Conservation (phyloP, 768 basidiomycete species). For the Baorangia bicolor region DNA sequence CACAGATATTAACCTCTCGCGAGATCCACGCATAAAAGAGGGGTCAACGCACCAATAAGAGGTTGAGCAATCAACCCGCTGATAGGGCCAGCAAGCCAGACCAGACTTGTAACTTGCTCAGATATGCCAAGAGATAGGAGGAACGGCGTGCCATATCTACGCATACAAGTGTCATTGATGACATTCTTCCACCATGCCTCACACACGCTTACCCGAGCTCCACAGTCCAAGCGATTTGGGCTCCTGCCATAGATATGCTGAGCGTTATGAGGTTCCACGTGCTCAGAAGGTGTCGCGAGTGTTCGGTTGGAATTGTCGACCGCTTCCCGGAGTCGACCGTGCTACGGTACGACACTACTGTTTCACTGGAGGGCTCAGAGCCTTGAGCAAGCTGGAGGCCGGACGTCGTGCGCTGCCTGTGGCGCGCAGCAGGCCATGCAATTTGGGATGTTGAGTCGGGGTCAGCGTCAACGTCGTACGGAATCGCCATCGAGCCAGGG, state of each 20-base stretch:
- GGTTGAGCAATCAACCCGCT: conserved; percentile 95
- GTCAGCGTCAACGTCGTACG: conserved; percentile 50
- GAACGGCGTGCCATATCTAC: conserved; percentile 94
- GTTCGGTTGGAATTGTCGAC: conserved; percentile 18
- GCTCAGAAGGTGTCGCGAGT: conserved; percentile 26
- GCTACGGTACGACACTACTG: conserved; percentile 30
- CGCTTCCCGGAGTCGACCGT: conserved; percentile 33
- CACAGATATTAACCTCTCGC: conserved; percentile 3
- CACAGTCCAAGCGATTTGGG: conserved; percentile 94
- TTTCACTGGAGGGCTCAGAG: conserved; percentile 20
- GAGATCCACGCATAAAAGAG: neutral
- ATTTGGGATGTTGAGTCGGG: conserved; percentile 81
- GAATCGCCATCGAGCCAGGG: conserved; percentile 54
- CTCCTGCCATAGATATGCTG: conserved; percentile 91
- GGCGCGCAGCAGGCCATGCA: conserved; percentile 61
- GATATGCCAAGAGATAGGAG: conserved; percentile 77
- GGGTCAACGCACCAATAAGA: conserved; percentile 70
- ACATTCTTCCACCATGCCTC: neutral
- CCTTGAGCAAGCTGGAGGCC: conserved; percentile 23
- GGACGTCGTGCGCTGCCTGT: conserved; percentile 31
- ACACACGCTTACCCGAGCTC: conserved; percentile 72
- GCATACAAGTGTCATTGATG: conserved; percentile 3
- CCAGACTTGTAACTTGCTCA: conserved; percentile 87
- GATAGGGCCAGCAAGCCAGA: conserved; percentile 95
- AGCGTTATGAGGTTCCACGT: conserved; percentile 79